phyloP scores from a whole-genome alignment of 768 basidiomycete genomes.

The Auricularia cornea region DNA sequence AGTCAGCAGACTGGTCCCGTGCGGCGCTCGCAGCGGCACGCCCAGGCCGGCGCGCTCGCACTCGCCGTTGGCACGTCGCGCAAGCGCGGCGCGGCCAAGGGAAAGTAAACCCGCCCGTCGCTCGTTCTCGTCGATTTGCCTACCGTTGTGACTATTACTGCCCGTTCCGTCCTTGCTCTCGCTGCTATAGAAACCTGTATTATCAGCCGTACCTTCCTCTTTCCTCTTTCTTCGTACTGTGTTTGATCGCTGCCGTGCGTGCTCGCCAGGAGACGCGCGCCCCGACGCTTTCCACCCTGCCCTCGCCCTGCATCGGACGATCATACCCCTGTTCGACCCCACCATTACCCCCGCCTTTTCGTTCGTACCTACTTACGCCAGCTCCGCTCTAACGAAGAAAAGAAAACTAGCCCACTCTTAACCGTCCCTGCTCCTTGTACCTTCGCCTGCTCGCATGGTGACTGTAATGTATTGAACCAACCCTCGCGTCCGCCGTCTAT shows the following conservation, averaged over 20 bases:
- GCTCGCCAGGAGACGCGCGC: neutral
- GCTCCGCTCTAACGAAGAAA: too few relatives aligned
- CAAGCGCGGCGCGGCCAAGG: neutral
- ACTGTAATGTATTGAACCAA: too few relatives aligned
- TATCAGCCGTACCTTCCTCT: neutral
- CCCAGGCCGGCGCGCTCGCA: neutral
- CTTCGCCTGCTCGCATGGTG: too few relatives aligned
- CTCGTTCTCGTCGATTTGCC: neutral
- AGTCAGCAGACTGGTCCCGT: neutral
- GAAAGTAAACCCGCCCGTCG: neutral
- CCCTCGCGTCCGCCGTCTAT: too few relatives aligned
- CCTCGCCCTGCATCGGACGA: neutral
- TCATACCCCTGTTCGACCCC: neutral
- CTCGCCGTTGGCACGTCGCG: neutral
- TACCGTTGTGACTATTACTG: neutral
- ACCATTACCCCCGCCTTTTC: neutral
- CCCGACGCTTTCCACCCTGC: neutral
- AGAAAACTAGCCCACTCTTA: too few relatives aligned
- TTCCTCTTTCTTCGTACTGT: neutral
- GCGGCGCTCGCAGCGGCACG: neutral
- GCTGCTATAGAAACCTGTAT: neutral
- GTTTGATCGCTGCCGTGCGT: neutral
- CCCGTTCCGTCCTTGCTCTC: neutral
- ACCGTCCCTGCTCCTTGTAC: too few relatives aligned
- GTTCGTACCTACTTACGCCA: neutral